Conservation (phyloP, 495 filamentous ascomycete species). For the Amphirosellinia nigrospora region DNA sequence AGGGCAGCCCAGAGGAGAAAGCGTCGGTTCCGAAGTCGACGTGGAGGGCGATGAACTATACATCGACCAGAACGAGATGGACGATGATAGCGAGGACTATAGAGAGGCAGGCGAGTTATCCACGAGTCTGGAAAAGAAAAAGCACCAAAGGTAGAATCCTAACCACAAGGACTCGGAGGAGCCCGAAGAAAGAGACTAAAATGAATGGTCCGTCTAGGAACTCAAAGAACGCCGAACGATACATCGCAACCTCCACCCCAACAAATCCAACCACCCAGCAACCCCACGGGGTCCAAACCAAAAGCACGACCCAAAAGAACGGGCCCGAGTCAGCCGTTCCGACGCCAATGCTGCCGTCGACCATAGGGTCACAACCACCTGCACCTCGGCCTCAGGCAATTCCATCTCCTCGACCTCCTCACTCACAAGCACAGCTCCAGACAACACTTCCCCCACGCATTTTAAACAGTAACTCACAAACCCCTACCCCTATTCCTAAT, state of each 20-base stretch:
- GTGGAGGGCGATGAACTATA: conserved; percentile 37
- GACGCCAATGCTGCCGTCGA: background rate
- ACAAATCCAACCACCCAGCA: background rate
- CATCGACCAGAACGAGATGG: conserved; percentile 27
- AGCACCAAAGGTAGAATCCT: conserved; percentile 34
- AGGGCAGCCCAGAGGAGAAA: conserved; percentile 31
- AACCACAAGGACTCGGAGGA: conserved; percentile 3
- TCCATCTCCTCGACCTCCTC: background rate
- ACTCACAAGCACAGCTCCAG: background rate
- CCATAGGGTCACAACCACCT: conserved; percentile 3
- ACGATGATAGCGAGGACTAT: conserved; percentile 30
- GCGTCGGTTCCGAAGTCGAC: conserved; percentile 34
- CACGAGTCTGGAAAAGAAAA: conserved; percentile 12
- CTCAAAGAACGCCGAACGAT: conserved; percentile 15
- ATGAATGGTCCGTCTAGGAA: conserved; percentile 28
- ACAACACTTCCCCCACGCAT: background rate
- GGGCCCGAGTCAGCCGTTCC: background rate
- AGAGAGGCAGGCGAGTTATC: conserved; percentile 7
- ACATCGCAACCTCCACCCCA: conserved; percentile 3
- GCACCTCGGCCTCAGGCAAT: background rate
- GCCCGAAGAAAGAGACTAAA: conserved; percentile 11
- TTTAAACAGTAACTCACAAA: background rate
- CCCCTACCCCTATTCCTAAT: background rate
- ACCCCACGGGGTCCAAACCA: conserved; percentile 1
- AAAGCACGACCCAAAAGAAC: background rate